Conservation (phyloP, 805 yeast species). For the Metschnikowia drakensbergensis region DNA sequence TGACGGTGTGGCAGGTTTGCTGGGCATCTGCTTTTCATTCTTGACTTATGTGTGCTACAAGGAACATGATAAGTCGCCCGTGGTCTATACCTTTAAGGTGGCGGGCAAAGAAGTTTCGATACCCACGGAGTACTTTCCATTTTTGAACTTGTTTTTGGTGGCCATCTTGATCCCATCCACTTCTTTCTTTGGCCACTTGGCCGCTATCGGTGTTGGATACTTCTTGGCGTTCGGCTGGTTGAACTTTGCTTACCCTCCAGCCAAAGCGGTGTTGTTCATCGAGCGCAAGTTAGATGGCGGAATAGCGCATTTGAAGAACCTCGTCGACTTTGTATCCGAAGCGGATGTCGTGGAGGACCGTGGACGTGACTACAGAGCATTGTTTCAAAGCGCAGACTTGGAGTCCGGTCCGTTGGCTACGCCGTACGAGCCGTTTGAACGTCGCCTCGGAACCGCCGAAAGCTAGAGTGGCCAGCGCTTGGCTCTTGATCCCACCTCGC, state of each 20-base stretch:
- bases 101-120: constrained; percentile 40
- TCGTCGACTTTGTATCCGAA: constrained; percentile 58
- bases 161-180: constrained; percentile 59
- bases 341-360: constrained; percentile 50
- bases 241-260: constrained; percentile 60
- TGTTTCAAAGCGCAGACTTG: constrained; percentile 22
- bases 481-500: no score
- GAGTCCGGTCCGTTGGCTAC: constrained; percentile 15
- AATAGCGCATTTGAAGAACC: constrained; percentile 52
- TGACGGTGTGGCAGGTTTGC: constrained; percentile 59
- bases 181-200: constrained; percentile 69
- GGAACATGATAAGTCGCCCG: constrained; percentile 38
- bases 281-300: constrained; percentile 50
- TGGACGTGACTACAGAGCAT: constrained; percentile 27
- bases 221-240: constrained; percentile 56
- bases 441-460: constrained; percentile 13
- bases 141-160: constrained; percentile 44
- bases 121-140: constrained; percentile 61
- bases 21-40: constrained; percentile 72
- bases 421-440: constrained; percentile 13
- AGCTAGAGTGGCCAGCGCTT: no score
- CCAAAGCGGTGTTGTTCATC: constrained; percentile 57
- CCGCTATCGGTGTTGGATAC: constrained; percentile 66
- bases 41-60: constrained; percentile 55
- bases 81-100: constrained; percentile 27